phyloP scores from a whole-genome alignment of 2,329 filamentous ascomycete genomes.

The Anthostomella pinea region DNA sequence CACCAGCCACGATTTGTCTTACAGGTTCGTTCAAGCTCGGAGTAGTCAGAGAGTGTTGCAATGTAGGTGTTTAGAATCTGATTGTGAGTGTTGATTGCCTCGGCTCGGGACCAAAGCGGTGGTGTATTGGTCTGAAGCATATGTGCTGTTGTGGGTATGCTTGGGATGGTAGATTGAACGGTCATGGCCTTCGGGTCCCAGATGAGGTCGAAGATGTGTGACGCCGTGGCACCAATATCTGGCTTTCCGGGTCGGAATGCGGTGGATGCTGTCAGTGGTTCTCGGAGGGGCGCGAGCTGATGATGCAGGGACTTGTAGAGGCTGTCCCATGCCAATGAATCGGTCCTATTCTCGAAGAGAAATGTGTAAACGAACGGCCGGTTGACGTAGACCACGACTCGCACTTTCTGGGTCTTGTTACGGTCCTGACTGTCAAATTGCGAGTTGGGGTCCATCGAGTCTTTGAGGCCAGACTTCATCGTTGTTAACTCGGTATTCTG shows the following conservation, averaged over 20 bases:
- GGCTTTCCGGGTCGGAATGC: conserved; percentile 54
- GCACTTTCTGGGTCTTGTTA: conserved; percentile 56
- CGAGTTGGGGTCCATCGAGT: conserved; percentile 17
- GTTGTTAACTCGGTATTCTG: conserved; percentile 30
- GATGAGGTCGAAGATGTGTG: conserved; percentile 58
- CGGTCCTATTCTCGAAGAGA: conserved; percentile 62
- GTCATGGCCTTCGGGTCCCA: conserved; percentile 58
- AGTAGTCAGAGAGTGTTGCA: conserved; percentile 40
- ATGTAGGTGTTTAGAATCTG: conserved; percentile 59
- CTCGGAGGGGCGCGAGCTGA: conserved; percentile 58
- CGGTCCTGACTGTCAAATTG: conserved; percentile 47
- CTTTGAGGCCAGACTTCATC: conserved; percentile 15
- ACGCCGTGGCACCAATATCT: conserved; percentile 31
- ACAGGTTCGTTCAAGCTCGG: conserved; percentile 58
- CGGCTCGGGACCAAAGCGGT: conserved; percentile 54
- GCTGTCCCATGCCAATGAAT: conserved; percentile 52
- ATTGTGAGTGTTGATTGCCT: conserved; percentile 63
- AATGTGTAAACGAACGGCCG: conserved; percentile 77
- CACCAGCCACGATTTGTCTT: conserved; percentile 69
- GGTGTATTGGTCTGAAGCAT: conserved; percentile 23
- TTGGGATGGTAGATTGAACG: conserved; percentile 63
- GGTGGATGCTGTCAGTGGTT: conserved; percentile 55
- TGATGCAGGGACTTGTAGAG: conserved; percentile 60
- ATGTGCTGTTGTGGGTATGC: conserved; percentile 52
- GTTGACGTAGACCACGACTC: conserved; percentile 70